Percentiles rank a stretch among this genome's conserved stretches.
Conservation (phyloP, 2,329 filamentous ascomycete genomes). For the Tolypocladium guangdongense region DNA sequence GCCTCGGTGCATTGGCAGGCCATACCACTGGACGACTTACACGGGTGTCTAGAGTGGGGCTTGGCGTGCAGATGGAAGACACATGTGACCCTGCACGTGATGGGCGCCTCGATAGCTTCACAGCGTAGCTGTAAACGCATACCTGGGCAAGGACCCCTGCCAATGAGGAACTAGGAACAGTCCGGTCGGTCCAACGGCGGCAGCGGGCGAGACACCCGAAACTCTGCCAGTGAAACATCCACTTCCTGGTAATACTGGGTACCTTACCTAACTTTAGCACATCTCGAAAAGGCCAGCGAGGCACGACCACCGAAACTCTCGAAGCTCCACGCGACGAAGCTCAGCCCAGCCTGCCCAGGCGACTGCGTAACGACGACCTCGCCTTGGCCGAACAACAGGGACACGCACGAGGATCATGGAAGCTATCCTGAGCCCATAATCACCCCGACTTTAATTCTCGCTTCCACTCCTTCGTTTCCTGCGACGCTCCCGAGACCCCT, state of each 20-base stretch:
- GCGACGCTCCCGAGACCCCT: neutral
- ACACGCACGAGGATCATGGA: slow-evolving; percentile 7
- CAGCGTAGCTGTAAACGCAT: neutral
- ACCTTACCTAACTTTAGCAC: neutral
- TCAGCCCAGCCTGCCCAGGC: neutral
- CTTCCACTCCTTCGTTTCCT: neutral
- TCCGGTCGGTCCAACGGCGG: neutral
- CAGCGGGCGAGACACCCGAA: neutral
- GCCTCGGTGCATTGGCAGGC: neutral
- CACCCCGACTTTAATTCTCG: neutral
- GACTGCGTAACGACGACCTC: neutral
- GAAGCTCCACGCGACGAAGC: neutral
- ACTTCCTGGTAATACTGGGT: too few species aligned
- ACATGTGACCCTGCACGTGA: neutral
- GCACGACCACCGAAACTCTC: slow-evolving; percentile 1
- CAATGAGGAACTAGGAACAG: neutral
- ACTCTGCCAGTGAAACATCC: neutral
- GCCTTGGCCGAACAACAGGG: neutral
- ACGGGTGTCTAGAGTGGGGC: slow-evolving; percentile 1
- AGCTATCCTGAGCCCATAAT: slow-evolving; percentile 6
- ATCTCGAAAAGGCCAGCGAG: slow-evolving; percentile 4
- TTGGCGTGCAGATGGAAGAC: neutral
- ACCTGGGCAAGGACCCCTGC: neutral
- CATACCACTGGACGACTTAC: neutral
- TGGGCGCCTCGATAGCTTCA: neutral